These are phyloP conservation scores for Cochlearia excelsa DNA, from an alignment of 345 rosid genomes.

Conservation along the genomic window DNA sequence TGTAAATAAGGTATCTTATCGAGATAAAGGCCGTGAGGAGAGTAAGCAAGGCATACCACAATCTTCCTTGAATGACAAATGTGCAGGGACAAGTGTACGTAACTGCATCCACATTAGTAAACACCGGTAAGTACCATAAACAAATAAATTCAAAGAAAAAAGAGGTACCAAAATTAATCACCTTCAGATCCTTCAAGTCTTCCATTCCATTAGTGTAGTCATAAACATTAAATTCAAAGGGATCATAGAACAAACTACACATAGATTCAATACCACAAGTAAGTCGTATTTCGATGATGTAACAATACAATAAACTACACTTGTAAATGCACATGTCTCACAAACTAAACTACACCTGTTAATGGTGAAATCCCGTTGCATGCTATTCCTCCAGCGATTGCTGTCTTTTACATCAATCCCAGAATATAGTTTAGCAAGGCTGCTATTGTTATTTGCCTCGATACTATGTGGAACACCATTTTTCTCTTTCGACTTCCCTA, in stretches of 20 bases:
- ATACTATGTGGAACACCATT: constrained; percentile 6
- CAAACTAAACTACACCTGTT: constrained; percentile 58
- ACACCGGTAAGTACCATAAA: constrained; percentile 16
- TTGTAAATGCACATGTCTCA: constrained; percentile 1
- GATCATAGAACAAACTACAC: constrained; percentile 50
- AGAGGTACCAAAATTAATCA: constrained; percentile 34
- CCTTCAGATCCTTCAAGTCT: constrained; percentile 74
- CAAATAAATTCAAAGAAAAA: constrained; percentile 11
- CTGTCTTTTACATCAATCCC: constrained; percentile 52
- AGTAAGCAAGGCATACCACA: constrained; percentile 57
- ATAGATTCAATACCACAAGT: constrained; percentile 13
- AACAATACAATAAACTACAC: constrained; percentile 7
- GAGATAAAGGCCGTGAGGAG: constrained; percentile 25
- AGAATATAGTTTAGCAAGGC: constrained; percentile 35
- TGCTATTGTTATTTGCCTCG: constrained; percentile 37
- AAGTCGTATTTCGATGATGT: constrained; percentile 3
- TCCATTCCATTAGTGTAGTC: constrained; percentile 73
- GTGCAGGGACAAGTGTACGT: constrained; percentile 71
- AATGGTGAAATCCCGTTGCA: constrained; percentile 84
- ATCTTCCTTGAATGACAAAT: constrained; percentile 75
- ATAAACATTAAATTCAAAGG: constrained; percentile 54
- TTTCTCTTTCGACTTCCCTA: constrained; percentile 16
- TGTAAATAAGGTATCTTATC: no score
- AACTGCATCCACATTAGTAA: constrained; percentile 48
- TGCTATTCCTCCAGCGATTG: constrained; percentile 71